phyloP scores from a whole-genome alignment of 2,329 filamentous ascomycete species.

The Fusarium coicis region DNA sequence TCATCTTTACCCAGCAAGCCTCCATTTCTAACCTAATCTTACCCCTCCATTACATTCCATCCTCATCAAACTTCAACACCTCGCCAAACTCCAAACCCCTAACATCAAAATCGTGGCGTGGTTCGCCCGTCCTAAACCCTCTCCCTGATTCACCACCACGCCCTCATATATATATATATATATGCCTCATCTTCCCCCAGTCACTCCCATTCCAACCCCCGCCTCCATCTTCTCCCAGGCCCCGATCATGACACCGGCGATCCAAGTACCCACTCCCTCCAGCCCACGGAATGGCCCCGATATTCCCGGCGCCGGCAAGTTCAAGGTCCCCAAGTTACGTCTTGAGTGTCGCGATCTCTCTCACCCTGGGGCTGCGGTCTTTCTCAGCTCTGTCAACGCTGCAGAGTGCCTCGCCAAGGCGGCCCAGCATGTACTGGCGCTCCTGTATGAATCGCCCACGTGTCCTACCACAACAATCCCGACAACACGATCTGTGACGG shows the following conservation, averaged over 20 bases:
- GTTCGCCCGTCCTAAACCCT: neutral
- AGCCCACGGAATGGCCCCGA: slow-evolving; percentile 25
- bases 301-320: slow-evolving; percentile 40
- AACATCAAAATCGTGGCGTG: neutral
- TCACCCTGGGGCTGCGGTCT: slow-evolving; percentile 70
- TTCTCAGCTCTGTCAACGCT: slow-evolving; percentile 74
- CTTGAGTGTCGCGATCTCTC: slow-evolving; percentile 68
- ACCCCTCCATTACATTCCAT: slow-evolving; percentile 34
- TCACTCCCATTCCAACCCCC: slow-evolving; percentile 39
- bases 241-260: slow-evolving; percentile 45
- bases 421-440: slow-evolving; percentile 73
- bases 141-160: neutral
- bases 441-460: slow-evolving; percentile 72
- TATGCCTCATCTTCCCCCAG: slow-evolving; percentile 41
- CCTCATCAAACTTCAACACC: slow-evolving; percentile 2
- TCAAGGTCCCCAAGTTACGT: slow-evolving; percentile 65
- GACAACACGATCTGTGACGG: slow-evolving; percentile 84
- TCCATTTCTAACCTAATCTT: neutral
- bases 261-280: slow-evolving; percentile 33
- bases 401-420: slow-evolving; percentile 70
- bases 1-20: slow-evolving; percentile 15
- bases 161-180: slow-evolving; percentile 35
- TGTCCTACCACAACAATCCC: slow-evolving; percentile 57
- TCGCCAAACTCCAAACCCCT: neutral
- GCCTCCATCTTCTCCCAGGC: slow-evolving; percentile 35